Evolutionary conservation across 1,139 yeast species (phyloP), one percentile per base, ranked within the genome.

Genomic region (Spencermartinsiella ligniputridi): DNA sequence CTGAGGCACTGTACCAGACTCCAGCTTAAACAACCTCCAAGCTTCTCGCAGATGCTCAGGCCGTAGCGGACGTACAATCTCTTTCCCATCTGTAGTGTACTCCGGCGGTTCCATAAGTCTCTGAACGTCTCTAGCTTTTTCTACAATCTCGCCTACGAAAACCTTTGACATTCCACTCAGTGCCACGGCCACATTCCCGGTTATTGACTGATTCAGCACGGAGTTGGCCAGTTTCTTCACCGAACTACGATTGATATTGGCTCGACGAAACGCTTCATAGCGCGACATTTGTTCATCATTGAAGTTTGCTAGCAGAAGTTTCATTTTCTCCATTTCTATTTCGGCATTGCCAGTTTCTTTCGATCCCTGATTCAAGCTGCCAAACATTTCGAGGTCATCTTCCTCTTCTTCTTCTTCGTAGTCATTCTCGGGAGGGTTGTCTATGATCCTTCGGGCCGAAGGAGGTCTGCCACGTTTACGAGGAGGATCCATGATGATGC

Each of bases 11-110:
- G 76, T 70, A 13, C 84, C 81, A 44, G 75, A 78, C 55, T 88
- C 95, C 37, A 72, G 52, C 51, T 78, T 77, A 55, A 80, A 83
- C 42, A 85, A 62, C 52, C 95, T 69, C 89, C 95, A 86, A 1
- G 97, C 97, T 57, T 88, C 96, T 38, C 95, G 69, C 35, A 90
- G 73, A 60, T 90, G 95, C 52, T 85, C 89, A 0, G 97, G 96
- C 37, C 78, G 72, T 37, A 90, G 64, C 0, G 96, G 96, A 35
- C 74, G 72, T 39, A 70, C 66, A 15, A 64, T 65, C 49, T 78
- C 81, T 22, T 64, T 65, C 16, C 63, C 66, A 8, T 65, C 64
- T 30, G 67, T 63, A 2, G 57, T 60, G 38, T 62, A 63, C 1
- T 44, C 51, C 12, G 53, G 55, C 9, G 44, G 51, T 20, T 62